phyloP scores from a whole-genome alignment of 257 asterid species.

The Ehretia macrophylla region DNA sequence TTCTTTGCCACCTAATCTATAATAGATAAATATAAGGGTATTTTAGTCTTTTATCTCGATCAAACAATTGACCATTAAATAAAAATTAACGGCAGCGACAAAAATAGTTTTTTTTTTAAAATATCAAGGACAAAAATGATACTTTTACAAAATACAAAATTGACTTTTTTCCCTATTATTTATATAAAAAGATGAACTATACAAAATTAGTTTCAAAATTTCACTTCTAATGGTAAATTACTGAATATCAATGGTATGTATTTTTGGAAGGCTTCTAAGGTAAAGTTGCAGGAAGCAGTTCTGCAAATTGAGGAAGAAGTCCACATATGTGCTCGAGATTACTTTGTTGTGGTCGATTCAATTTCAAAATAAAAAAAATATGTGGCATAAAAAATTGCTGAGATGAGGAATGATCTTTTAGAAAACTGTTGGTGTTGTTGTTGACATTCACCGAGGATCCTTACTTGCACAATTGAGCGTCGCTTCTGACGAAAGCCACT shows the following conservation, averaged over 20 bases:
- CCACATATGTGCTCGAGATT: conserved; percentile 54
- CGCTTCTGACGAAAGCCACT: conserved; percentile 2
- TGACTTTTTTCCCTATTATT: no score
- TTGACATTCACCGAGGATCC: conserved; percentile 45
- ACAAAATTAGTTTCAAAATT: no score
- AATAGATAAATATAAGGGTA: no score
- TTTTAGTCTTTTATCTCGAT: no score
- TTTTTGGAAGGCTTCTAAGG: conserved; percentile 54
- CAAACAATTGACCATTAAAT: no score
- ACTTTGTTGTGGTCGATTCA: conserved; percentile 59
- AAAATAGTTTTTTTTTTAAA: no score
- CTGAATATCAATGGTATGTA: background rate
- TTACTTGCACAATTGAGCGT: background rate
- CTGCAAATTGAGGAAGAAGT: conserved; percentile 48
- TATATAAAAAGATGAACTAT: background rate
- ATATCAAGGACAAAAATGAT: no score
- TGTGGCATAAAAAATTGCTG: conserved; percentile 42
- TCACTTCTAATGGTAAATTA: no score
- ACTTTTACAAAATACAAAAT: no score
- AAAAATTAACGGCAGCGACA: no score
- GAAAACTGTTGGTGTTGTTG: conserved; percentile 50
- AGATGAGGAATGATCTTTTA: conserved; percentile 49
- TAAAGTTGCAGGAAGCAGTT: conserved; percentile 47
- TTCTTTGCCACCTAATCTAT: no score
- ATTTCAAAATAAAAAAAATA: conserved; percentile 60